Percentiles rank a stretch among this genome's conserved stretches.
phyloP scores from a whole-genome alignment of 176 grass and related monocot species.

The Leersia perrieri region DNA sequence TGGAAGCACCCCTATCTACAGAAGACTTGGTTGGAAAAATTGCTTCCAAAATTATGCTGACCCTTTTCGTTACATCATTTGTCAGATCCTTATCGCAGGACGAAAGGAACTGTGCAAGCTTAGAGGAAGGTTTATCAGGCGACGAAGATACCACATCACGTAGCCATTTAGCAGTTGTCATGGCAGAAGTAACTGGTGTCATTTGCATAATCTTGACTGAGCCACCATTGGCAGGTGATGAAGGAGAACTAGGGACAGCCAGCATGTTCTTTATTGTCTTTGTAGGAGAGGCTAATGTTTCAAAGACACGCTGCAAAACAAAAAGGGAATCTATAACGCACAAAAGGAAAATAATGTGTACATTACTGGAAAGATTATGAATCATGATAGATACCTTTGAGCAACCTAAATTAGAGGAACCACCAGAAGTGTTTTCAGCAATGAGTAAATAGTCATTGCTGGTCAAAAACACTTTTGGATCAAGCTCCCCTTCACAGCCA shows the following conservation, averaged over 20 bases:
- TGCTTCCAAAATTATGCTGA: conserved; percentile 78
- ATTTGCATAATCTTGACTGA: conserved; percentile 64
- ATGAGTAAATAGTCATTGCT: conserved; percentile 48
- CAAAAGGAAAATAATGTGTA: conserved; percentile 11
- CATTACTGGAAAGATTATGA: conserved; percentile 25
- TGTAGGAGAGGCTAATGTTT: conserved; percentile 73
- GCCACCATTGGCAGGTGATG: conserved; percentile 50
- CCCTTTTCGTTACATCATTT: conserved; percentile 50
- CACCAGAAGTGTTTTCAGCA: conserved; percentile 26
- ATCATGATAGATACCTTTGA: conserved; percentile 49
- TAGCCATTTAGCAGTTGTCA: conserved; percentile 97
- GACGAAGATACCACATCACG: conserved; percentile 81
- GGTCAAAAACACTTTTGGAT: conserved; percentile 66
- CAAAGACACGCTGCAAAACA: conserved; percentile 65
- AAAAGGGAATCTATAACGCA: conserved; percentile 15
- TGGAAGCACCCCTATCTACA: conserved; percentile 42
- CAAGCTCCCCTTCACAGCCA: conserved; percentile 52
- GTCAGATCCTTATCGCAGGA: conserved; percentile 63
- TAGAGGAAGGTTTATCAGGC: conserved; percentile 65
- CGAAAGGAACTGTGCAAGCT: conserved; percentile 67
- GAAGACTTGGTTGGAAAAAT: conserved; percentile 72
- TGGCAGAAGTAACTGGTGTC: conserved; percentile 87
- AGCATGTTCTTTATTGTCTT: conserved; percentile 68
- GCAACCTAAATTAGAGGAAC: conserved; percentile 37
- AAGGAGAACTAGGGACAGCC: conserved; percentile 71